phyloP scores from a whole-genome alignment of 352 stramenopile species.

The Phytophthora hibernalis region DNA sequence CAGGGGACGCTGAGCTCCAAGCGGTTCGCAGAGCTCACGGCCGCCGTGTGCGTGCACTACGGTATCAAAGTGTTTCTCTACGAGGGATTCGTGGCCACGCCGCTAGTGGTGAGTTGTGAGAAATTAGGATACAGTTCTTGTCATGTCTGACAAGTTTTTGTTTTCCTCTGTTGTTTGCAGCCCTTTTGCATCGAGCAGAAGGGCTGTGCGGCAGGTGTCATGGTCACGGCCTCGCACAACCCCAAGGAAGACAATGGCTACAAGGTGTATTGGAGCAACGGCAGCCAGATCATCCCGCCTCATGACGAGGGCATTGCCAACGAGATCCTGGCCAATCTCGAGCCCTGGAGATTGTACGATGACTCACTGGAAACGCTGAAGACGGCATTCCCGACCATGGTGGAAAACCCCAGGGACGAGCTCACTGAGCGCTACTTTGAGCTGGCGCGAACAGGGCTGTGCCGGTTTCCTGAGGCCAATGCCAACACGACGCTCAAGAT shows the following conservation, averaged over 20 bases:
- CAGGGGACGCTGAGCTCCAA: conserved; percentile 84
- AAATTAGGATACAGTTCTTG: neutral
- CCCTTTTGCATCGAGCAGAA: conserved; percentile 87
- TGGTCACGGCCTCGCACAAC: conserved; percentile 98
- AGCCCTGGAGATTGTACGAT: conserved; percentile 83
- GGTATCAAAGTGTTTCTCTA: conserved; percentile 93
- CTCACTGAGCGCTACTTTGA: conserved; percentile 80
- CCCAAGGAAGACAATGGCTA: conserved; percentile 98
- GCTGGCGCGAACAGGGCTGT: conserved; percentile 54
- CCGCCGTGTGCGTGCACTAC: conserved; percentile 78
- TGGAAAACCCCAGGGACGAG: conserved; percentile 76
- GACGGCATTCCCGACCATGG: conserved; percentile 44
- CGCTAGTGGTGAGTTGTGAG: conserved; percentile 82
- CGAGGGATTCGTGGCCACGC: conserved; percentile 94
- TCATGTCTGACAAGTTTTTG: neutral
- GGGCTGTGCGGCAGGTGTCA: conserved; percentile 86
- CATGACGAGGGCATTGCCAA: conserved; percentile 94
- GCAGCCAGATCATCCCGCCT: conserved; percentile 97
- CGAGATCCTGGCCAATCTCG: conserved; percentile 92
- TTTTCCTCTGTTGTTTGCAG: conserved; percentile 7
- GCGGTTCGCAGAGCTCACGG: conserved; percentile 88
- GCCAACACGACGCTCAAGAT: conserved; percentile 72
- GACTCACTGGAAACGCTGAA: conserved; percentile 48
- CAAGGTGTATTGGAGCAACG: conserved; percentile 97
- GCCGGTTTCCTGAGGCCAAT: conserved; percentile 77